Base-by-base conservation (phyloP, 345 rosid genomes). In the Kandelia obovata region DNA sequence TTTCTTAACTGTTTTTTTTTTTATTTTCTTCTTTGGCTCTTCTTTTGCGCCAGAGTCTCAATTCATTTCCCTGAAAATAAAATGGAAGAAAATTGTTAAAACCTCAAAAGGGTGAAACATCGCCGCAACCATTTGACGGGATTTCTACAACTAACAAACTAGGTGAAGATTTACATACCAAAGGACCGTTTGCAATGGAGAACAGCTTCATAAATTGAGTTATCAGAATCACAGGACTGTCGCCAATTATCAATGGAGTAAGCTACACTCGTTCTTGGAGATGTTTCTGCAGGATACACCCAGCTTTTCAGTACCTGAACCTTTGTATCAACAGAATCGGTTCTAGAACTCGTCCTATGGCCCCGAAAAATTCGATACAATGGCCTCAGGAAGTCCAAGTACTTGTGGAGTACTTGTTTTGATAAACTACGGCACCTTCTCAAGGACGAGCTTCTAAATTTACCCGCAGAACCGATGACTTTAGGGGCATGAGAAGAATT, bases 141-240 rank as follows among this genome's bases (percentile, higher is more conserved):
- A 11, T 43, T 43, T 15, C 49, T 13, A 10, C 0, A 56, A 56
- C 9, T 27, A 21, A 10, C 17, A 56, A 27, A 13, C 19, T 16
- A 13, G 28, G 21, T 26, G 61, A 66, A 60, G 17, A 51, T 61
- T 5, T 49, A 53, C 74, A 30, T 80, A 83, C 96, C 97, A 20
- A 85, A 81, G 34, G 98, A 94, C 86, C 84, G 86, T 72, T 94
- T 91, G 88, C 98, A 94, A 79, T 94, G 98, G 55, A 91, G 92
- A 70, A 94, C 98, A 3, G 97, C 98, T 69, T 94, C 98, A 57
- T 91, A 80, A 37, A 91, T 94, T 25, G 98, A 91, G 82, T 89
- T 86, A 66, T 91, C 97, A 0, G 98, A 94, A 64, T 91, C 95
- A 55, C 90, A 91, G 27, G 97, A 94, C 66, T 64, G 80, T 53